Evolutionary conservation across 2,329 filamentous ascomycete species (phyloP).

Genomic region (Fusarium globosum): DNA sequence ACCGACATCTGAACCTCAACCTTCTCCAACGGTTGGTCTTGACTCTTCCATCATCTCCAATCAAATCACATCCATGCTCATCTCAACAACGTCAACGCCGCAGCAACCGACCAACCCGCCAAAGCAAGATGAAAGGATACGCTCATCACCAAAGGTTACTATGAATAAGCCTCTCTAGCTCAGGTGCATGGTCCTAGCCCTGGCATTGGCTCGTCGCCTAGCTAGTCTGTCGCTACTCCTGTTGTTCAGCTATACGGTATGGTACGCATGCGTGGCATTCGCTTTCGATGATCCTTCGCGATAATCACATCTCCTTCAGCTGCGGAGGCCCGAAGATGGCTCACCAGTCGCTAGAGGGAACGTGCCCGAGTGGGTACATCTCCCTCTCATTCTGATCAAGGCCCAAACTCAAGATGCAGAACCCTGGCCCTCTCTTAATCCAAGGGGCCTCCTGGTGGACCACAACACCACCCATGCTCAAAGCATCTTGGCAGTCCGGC

Average conservation of each 20-base stretch:
- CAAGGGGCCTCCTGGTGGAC: conserved; percentile 41
- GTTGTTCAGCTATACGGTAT: conserved; percentile 1
- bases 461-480: conserved; percentile 33
- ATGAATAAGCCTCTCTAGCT: conserved; percentile 10
- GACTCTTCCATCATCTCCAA: conserved; percentile 20
- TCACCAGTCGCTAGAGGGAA: neutral
- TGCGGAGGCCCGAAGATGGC: neutral
- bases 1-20: conserved; percentile 29
- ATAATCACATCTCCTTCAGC: neutral
- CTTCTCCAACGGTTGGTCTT: conserved; percentile 33
- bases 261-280: neutral
- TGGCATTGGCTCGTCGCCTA: conserved; percentile 17
- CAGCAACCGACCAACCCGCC: conserved; percentile 22
- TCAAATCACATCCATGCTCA: conserved; percentile 29
- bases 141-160: conserved; percentile 1
- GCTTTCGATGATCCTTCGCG: conserved; percentile 2
- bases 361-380: conserved; percentile 16
- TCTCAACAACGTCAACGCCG: conserved; percentile 26
- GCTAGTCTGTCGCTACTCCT: conserved; percentile 3
- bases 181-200: neutral
- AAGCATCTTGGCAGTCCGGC: conserved; percentile 43
- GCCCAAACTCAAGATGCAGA: conserved; percentile 8
- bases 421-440: conserved; percentile 22
- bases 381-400: conserved; percentile 28
- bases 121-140: conserved; percentile 21